These are phyloP conservation scores for Talaromyces sp. DNA, from an alignment of 2,329 filamentous ascomycete genomes.

Conservation along the genomic window DNA sequence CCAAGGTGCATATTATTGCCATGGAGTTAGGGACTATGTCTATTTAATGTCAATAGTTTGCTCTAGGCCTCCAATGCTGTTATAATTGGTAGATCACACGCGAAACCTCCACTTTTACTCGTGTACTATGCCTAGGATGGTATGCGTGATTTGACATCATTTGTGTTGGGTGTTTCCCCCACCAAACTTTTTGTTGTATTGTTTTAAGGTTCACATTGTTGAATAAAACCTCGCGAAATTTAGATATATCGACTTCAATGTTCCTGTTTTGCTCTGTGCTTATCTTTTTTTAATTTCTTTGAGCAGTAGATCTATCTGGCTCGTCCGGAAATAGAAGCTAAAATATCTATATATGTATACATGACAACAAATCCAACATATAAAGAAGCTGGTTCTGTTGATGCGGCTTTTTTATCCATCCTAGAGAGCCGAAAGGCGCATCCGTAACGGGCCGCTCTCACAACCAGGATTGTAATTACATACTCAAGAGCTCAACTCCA, in stretches of 20 bases:
- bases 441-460: no score
- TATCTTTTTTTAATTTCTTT: no score
- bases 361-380: background rate
- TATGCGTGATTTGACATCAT: background rate
- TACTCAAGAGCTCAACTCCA: conserved; percentile 13
- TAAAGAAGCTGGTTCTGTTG: background rate
- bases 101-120: background rate
- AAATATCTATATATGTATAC: background rate
- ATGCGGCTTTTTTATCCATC: background rate
- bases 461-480: background rate
- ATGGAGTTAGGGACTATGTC: background rate
- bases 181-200: background rate
- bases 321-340: background rate
- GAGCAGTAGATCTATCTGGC: background rate
- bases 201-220: background rate
- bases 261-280: no score
- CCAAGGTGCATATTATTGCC: background rate
- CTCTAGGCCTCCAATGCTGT: background rate
- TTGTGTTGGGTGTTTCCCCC: background rate
- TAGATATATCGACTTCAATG: no score
- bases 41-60: background rate
- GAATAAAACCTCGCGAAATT: background rate
- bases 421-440: no score
- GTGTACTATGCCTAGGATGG: background rate
- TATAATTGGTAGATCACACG: background rate